These are phyloP conservation scores for Yamadazyma sp. DNA, from an alignment of 1,139 yeast genomes.

Conservation along the genomic window DNA sequence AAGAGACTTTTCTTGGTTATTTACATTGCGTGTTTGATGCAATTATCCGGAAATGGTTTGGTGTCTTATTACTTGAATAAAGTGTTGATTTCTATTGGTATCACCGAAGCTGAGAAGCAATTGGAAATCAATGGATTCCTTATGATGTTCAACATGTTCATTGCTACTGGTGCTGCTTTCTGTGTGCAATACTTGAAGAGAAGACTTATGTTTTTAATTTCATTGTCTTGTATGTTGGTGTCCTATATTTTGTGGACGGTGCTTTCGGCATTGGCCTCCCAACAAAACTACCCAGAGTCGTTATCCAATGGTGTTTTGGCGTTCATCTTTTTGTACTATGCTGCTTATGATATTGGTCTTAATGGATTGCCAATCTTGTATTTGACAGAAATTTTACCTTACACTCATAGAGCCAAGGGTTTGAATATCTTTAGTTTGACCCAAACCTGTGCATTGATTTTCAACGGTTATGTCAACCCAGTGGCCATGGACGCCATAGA, in stretches of 20 bases:
- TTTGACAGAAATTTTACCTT: slow-evolving; percentile 45
- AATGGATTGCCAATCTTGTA: slow-evolving; percentile 42
- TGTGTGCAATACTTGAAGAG: slow-evolving; percentile 34
- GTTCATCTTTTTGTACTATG: slow-evolving; percentile 43
- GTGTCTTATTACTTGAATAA: slow-evolving; percentile 51
- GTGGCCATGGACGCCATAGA: slow-evolving; percentile 58
- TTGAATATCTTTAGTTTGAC: slow-evolving; percentile 31
- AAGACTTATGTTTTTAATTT: slow-evolving; percentile 45
- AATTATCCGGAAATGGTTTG: slow-evolving; percentile 53
- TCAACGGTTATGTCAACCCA: slow-evolving; percentile 52
- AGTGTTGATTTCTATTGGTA: slow-evolving; percentile 50
- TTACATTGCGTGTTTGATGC: slow-evolving; percentile 40
- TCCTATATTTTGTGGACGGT: slow-evolving; percentile 41
- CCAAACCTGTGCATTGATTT: slow-evolving; percentile 23
- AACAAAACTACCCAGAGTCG: slow-evolving; percentile 32
- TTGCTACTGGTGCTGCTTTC: slow-evolving; percentile 31
- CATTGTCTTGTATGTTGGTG: slow-evolving; percentile 36
- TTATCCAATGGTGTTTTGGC: slow-evolving; percentile 48
- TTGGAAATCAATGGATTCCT: slow-evolving; percentile 47
- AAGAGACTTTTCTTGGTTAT: slow-evolving; percentile 40
- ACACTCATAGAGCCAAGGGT: slow-evolving; percentile 46
- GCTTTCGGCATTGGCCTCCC: slow-evolving; percentile 35
- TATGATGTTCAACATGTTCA: slow-evolving; percentile 41
- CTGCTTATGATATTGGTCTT: slow-evolving; percentile 37
- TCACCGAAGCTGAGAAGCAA: slow-evolving; percentile 42